phyloP scores from a whole-genome alignment of 116 monocot species.

The Zostera marina region DNA sequence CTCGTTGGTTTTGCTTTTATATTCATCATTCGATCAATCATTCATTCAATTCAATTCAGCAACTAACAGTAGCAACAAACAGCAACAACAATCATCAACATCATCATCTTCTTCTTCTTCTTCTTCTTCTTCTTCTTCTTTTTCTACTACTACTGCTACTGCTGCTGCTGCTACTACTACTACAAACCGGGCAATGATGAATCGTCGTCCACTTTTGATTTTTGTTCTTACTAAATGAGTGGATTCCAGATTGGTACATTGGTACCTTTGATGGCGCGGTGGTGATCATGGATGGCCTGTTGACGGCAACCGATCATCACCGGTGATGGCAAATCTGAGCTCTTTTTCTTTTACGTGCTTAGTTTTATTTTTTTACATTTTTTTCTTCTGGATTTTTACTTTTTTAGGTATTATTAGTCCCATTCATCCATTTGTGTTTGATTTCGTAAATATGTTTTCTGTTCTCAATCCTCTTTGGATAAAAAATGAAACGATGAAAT shows the following conservation, averaged over 20 bases:
- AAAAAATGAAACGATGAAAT: not conserved
- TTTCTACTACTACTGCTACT: not conserved
- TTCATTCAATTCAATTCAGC: no score
- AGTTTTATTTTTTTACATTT: no score
- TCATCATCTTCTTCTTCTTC: not conserved
- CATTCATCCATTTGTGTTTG: not conserved
- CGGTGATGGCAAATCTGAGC: constrained; percentile 4
- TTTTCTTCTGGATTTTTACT: not conserved
- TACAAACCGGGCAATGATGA: constrained; percentile 1
- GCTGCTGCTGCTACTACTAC: not conserved
- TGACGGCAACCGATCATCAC: not conserved
- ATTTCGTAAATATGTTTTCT: not conserved
- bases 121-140: not conserved
- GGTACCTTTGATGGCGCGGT: not conserved
- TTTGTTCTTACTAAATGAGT: no score
- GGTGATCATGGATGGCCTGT: not conserved
- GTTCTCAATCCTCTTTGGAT: not conserved
- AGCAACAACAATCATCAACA: no score
- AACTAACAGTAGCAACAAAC: no score
- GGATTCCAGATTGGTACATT: not conserved
- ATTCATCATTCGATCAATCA: not conserved
- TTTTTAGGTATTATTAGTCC: not conserved
- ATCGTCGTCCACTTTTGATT: not conserved
- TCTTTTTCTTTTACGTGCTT: no score
- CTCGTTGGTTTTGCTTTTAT: not conserved